Evolutionary conservation across 2,329 filamentous ascomycete species (phyloP).

Genomic region (Domatiomyces globalis): DNA sequence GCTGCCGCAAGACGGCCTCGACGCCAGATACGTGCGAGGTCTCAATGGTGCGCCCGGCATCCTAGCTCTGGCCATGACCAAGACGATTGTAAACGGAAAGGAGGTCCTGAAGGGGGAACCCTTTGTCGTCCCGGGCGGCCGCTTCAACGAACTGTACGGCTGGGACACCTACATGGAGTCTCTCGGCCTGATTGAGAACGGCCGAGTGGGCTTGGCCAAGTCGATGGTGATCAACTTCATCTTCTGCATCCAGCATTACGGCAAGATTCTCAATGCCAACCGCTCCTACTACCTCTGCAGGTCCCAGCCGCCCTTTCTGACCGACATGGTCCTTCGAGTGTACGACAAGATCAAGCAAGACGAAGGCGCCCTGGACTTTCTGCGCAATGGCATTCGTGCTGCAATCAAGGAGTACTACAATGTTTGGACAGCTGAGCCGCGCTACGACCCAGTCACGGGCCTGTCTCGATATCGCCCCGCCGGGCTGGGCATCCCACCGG

Average conservation of each 20-base stretch:
- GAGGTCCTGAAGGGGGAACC: conserved; percentile 65
- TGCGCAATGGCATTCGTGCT: conserved; percentile 64
- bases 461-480: conserved; percentile 74
- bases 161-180: conserved; percentile 99
- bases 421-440: conserved; percentile 69
- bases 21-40: conserved; percentile 65
- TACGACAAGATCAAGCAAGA: conserved; percentile 89
- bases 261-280: conserved; percentile 95
- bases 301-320: conserved; percentile 91
- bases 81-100: conserved; percentile 51
- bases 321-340: conserved; percentile 88
- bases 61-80: conserved; percentile 77
- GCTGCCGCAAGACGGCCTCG: conserved; percentile 50
- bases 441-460: conserved; percentile 62
- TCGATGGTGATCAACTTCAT: conserved; percentile 93
- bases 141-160: conserved; percentile 96
- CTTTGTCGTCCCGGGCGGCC: conserved; percentile 91
- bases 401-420: conserved; percentile 95
- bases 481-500: conserved; percentile 73
- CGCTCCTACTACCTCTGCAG: conserved; percentile 88
- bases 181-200: conserved; percentile 71
- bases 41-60: conserved; percentile 81
- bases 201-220: conserved; percentile 75
- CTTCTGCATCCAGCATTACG: conserved; percentile 96
- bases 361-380: conserved; percentile 63